Conservation (phyloP, 768 basidiomycete genomes). For the Mycena indigotica region DNA sequence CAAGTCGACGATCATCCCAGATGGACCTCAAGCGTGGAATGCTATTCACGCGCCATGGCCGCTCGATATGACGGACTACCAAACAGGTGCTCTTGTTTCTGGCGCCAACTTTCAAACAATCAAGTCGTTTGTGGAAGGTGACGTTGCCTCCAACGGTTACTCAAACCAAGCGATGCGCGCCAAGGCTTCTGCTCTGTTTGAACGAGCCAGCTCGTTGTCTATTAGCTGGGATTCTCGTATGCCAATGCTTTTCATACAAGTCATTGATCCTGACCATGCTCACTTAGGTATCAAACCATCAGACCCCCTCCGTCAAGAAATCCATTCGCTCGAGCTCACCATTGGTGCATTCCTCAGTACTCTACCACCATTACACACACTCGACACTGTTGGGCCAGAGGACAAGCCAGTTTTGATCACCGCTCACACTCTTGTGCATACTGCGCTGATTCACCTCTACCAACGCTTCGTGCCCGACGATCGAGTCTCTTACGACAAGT, state of each 20-base stretch:
- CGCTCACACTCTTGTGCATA: slow-evolving; percentile 67
- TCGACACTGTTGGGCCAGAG: slow-evolving; percentile 55
- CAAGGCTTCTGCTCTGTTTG: slow-evolving; percentile 77
- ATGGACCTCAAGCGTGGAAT: slow-evolving; percentile 56
- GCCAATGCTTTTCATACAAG: slow-evolving; percentile 16
- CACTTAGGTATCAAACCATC: slow-evolving; percentile 46
- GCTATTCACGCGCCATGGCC: slow-evolving; percentile 79
- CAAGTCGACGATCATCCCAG: slow-evolving; percentile 66
- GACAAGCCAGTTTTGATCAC: slow-evolving; percentile 63
- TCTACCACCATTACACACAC: slow-evolving; percentile 64
- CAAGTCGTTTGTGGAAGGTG: slow-evolving; percentile 63
- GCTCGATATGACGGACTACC: slow-evolving; percentile 70
- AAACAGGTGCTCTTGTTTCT: slow-evolving; percentile 47
- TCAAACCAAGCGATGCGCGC: slow-evolving; percentile 66
- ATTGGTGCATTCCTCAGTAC: slow-evolving; percentile 66
- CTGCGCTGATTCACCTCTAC: slow-evolving; percentile 67
- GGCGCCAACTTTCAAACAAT: slow-evolving; percentile 59
- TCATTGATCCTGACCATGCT: slow-evolving; percentile 9
- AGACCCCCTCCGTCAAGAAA: slow-evolving; percentile 55
- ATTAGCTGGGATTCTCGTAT: slow-evolving; percentile 63
- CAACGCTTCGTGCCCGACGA: slow-evolving; percentile 63
- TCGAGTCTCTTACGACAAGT: slow-evolving; percentile 64
- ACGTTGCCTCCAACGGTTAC: slow-evolving; percentile 57
- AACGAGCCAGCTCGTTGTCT: slow-evolving; percentile 64
- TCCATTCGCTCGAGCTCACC: slow-evolving; percentile 62